Evolutionary conservation across 1,139 yeast species (phyloP).

Genomic region (Yamadazyma kanchanaburiensis): DNA sequence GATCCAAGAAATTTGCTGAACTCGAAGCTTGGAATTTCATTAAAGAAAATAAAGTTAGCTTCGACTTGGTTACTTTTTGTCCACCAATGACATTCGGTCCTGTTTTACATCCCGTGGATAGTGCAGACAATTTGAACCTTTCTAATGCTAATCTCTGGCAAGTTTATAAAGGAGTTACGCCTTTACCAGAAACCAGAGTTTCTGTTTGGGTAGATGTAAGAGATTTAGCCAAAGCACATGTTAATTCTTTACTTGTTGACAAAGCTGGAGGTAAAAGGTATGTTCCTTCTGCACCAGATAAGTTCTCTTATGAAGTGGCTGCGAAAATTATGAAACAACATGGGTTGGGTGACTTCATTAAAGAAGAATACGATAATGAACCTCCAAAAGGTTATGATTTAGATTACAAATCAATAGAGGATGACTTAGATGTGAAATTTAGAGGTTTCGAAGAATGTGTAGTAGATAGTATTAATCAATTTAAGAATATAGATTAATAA

Average conservation of each 20-base stretch:
- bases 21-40: constrained; percentile 34
- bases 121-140: constrained; percentile 19
- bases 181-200: constrained; percentile 16
- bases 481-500: too few relatives aligned
- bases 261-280: constrained; percentile 22
- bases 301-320: constrained; percentile 25
- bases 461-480: constrained; percentile 35
- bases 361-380: constrained; percentile 1
- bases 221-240: constrained; percentile 37
- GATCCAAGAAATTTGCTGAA: constrained; percentile 40
- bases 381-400: constrained; percentile 13
- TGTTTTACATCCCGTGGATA: constrained; percentile 29
- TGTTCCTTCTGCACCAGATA: constrained; percentile 23
- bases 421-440: constrained; percentile 31
- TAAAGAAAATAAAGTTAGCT: constrained; percentile 28
- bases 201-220: constrained; percentile 39
- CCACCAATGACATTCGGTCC: constrained; percentile 54
- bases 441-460: constrained; percentile 28
- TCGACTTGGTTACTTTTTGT: constrained; percentile 42
- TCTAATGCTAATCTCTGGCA: constrained; percentile 19
- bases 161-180: constrained; percentile 10
- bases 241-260: constrained; percentile 26
- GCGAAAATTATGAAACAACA: constrained; percentile 15
- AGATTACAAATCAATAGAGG: constrained; percentile 25
- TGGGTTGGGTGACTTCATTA: constrained; percentile 12